Conservation (phyloP, 495 filamentous ascomycete species). For the Neurospora tetraspora region DNA sequence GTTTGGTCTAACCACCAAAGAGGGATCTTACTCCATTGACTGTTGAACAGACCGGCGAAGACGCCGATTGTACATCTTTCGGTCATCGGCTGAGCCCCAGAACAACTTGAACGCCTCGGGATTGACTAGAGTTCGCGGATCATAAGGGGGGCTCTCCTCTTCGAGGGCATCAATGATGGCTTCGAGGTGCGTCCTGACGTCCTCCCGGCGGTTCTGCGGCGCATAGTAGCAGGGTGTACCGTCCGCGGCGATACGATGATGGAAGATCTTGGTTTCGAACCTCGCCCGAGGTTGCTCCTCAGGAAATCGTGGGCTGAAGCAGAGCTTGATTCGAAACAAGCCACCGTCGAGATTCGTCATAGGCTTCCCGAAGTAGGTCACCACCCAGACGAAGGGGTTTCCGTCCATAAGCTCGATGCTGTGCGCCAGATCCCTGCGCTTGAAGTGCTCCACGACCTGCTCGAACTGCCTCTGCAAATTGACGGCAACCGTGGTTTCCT, state of each 20-base stretch:
- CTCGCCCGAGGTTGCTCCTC: constrained; percentile 82
- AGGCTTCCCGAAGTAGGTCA: constrained; percentile 81
- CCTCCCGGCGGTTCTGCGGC: constrained; percentile 49
- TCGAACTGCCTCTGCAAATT: constrained; percentile 77
- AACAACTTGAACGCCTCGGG: constrained; percentile 77
- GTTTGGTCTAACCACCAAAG: background rate
- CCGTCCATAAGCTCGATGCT: constrained; percentile 61
- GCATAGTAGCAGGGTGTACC: constrained; percentile 81
- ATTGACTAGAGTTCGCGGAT: constrained; percentile 82
- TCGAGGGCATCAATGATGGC: constrained; percentile 76
- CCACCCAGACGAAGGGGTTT: constrained; percentile 59
- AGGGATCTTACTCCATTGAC: constrained; percentile 38
- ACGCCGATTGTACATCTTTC: constrained; percentile 73
- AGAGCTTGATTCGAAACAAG: constrained; percentile 69
- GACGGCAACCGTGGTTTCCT: constrained; percentile 65
- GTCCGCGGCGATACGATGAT: constrained; percentile 72
- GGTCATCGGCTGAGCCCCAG: constrained; percentile 73
- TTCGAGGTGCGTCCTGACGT: constrained; percentile 75
- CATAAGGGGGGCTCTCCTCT: constrained; percentile 78
- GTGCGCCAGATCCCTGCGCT: constrained; percentile 55
- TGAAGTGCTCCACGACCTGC: constrained; percentile 67
- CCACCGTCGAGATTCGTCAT: constrained; percentile 94
- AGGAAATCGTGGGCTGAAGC: constrained; percentile 81
- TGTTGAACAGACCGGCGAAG: constrained; percentile 53
- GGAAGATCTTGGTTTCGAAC: constrained; percentile 73